These are phyloP conservation scores for Claviceps paspali DNA, from an alignment of 2,329 filamentous ascomycete species.

Conservation along the genomic window DNA sequence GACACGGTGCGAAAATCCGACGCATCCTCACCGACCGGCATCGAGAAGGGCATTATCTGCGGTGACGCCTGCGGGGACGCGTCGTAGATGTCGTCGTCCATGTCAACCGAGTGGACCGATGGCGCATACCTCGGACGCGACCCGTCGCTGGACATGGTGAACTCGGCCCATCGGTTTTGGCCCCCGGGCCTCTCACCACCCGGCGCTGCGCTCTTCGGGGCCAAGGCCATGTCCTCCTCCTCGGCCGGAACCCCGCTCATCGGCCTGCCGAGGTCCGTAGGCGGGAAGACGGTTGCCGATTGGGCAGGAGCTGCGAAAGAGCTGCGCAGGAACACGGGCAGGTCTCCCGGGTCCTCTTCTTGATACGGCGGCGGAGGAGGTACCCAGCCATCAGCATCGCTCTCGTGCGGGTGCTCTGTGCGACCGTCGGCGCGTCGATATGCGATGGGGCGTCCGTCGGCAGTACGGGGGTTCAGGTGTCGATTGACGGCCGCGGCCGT, in stretches of 20 bases:
- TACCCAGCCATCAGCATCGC: constrained; percentile 79
- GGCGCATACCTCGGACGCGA: constrained; percentile 19
- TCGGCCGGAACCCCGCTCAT: neutral
- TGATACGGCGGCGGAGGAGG: constrained; percentile 72
- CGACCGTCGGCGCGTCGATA: constrained; percentile 56
- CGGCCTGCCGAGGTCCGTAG: constrained; percentile 8
- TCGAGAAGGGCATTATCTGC: constrained; percentile 6
- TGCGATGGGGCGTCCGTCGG: constrained; percentile 37
- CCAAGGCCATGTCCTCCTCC: neutral
- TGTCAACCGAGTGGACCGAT: constrained; percentile 8
- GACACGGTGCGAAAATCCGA: constrained; percentile 4
- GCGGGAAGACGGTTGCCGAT: constrained; percentile 11
- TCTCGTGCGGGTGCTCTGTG: constrained; percentile 66
- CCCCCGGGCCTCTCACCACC: too few species aligned
- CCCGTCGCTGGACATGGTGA: too few species aligned
- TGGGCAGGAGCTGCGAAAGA: constrained; percentile 26
- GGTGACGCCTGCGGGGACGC: constrained; percentile 32
- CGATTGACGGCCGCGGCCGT: constrained; percentile 63
- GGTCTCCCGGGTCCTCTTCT: constrained; percentile 42
- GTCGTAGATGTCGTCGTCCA: constrained; percentile 28
- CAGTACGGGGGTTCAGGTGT: constrained; percentile 44
- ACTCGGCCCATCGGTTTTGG: neutral
- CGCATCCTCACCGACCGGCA: neutral
- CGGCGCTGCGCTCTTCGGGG: neutral
- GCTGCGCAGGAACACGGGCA: constrained; percentile 41